These are phyloP conservation scores for Claviceps sorghi DNA, from an alignment of 2,329 filamentous ascomycete species.

Conservation along the genomic window DNA sequence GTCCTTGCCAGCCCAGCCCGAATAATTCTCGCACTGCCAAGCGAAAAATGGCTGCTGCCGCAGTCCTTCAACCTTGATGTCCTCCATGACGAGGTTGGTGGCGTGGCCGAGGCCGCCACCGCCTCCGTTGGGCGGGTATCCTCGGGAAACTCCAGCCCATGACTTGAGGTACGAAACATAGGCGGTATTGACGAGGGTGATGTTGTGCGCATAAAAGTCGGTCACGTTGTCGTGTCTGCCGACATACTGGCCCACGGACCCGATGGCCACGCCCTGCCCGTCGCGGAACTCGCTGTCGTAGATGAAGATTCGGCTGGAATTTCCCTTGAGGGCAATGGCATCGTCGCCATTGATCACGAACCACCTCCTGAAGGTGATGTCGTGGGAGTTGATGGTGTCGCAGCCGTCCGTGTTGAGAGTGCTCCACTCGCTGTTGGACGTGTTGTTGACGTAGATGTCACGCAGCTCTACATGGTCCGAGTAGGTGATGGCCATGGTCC, in stretches of 20 bases:
- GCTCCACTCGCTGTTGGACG: constrained; percentile 17
- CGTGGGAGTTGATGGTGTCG: constrained; percentile 37
- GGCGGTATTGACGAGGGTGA: constrained; percentile 29
- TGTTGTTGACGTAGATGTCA: constrained; percentile 40
- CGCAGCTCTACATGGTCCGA: constrained; percentile 31
- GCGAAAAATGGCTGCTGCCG: constrained; percentile 19
- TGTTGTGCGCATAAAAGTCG: constrained; percentile 31
- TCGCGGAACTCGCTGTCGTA: constrained; percentile 32
- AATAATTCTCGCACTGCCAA: constrained; percentile 23
- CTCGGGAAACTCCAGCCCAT: constrained; percentile 37
- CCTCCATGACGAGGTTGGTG: constrained; percentile 17
- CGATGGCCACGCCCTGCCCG: constrained; percentile 40
- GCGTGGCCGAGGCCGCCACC: constrained; percentile 36
- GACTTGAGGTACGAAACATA: constrained; percentile 43
- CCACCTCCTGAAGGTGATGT: constrained; percentile 37
- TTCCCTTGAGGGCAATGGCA: constrained; percentile 38
- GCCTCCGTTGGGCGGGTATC: constrained; percentile 42
- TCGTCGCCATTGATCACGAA: constrained; percentile 38
- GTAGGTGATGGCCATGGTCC: constrained; percentile 39
- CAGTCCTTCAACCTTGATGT: constrained; percentile 14
- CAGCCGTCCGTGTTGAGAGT: constrained; percentile 27
- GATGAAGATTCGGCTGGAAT: constrained; percentile 39
- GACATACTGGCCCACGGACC: constrained; percentile 41
- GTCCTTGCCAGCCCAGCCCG: constrained; percentile 18
- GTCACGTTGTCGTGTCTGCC: constrained; percentile 33